Evolutionary conservation across 2,329 filamentous ascomycete species (phyloP).

Genomic region (Colletotrichum cereale): DNA sequence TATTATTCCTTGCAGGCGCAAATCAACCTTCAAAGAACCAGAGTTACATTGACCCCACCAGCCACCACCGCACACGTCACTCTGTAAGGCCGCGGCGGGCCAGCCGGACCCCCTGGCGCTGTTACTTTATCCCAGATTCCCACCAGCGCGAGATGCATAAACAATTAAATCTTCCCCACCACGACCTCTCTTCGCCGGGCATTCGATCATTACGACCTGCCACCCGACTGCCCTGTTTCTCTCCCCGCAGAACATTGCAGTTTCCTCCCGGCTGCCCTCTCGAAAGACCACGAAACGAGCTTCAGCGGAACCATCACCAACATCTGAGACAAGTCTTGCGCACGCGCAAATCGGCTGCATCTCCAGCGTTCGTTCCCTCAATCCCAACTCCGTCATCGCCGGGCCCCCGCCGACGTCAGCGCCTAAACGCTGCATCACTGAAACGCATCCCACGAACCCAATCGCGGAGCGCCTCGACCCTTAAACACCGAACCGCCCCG

Average conservation of each 20-base stretch:
- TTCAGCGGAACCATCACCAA: conserved; percentile 10
- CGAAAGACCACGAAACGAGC: neutral
- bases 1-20: conserved; percentile 3
- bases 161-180: conserved; percentile 39
- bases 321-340: conserved; percentile 20
- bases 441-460: conserved; percentile 33
- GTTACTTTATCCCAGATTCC: conserved; percentile 38
- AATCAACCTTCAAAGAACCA: conserved; percentile 10
- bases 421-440: conserved; percentile 35
- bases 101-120: conserved; percentile 33
- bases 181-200: conserved; percentile 28
- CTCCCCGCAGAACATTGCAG: conserved; percentile 21
- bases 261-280: neutral
- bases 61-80: conserved; percentile 42
- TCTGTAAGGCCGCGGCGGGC: conserved; percentile 30
- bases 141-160: conserved; percentile 36
- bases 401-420: conserved; percentile 38
- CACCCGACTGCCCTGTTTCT: conserved; percentile 21
- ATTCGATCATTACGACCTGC: conserved; percentile 23
- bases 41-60: conserved; percentile 35
- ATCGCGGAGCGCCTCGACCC: conserved; percentile 13
- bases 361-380: neutral
- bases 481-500: neutral
- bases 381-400: conserved; percentile 36
- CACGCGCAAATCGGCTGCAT: conserved; percentile 19